Evolutionary conservation across 140 eudicot species (phyloP).

Genomic region (Bidens hawaiensis): DNA sequence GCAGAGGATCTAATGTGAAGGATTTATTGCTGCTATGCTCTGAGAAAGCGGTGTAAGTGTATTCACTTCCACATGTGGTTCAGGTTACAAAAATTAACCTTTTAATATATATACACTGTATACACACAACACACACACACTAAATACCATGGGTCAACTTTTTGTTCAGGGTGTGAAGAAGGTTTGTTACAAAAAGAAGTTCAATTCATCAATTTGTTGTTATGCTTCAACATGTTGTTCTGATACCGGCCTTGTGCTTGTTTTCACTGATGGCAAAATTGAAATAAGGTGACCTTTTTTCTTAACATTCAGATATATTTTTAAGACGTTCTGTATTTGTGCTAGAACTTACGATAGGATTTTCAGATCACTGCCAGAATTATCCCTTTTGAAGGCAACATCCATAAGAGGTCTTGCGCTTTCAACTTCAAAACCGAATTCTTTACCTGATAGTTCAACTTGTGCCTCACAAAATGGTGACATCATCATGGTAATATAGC

Average conservation of each 20-base stretch:
- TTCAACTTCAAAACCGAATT: constrained; percentile 47
- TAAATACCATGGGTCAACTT: neutral
- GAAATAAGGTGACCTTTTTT: constrained; percentile 69
- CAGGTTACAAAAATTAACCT: constrained; percentile 39
- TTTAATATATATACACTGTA: neutral
- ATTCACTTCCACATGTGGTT: constrained; percentile 66
- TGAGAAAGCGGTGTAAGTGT: constrained; percentile 78
- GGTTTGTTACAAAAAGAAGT: constrained; percentile 82
- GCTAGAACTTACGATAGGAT: constrained; percentile 8
- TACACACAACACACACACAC: neutral
- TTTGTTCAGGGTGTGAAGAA: constrained; percentile 76
- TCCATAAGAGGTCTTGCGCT: constrained; percentile 69
- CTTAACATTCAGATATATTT: constrained; percentile 1
- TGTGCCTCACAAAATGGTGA: constrained; percentile 80
- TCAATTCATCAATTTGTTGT: constrained; percentile 67
- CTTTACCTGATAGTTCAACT: constrained; percentile 42
- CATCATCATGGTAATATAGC: constrained; percentile 54
- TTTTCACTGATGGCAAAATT: constrained; percentile 64
- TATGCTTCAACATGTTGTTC: constrained; percentile 80
- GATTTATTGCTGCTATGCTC: constrained; percentile 64
- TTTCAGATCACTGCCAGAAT: constrained; percentile 85
- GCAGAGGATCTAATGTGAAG: constrained; percentile 42
- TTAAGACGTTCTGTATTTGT: neutral
- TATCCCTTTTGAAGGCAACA: constrained; percentile 78
- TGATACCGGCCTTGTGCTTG: constrained; percentile 65